Base-by-base conservation (phyloP, 2,329 filamentous ascomycete genomes). In the Fusarium paranaense region DNA sequence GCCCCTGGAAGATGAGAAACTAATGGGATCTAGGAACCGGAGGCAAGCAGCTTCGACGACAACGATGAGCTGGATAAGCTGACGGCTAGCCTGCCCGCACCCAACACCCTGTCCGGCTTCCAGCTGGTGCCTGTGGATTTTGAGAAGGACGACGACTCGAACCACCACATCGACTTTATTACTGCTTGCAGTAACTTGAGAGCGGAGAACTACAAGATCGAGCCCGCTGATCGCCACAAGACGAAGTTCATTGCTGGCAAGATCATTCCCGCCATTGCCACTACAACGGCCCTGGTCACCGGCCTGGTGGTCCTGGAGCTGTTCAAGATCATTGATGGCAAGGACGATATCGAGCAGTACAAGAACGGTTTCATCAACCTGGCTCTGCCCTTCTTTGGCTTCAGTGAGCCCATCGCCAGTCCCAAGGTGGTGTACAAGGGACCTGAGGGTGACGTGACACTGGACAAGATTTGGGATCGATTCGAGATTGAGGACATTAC, bases 221-320 rank as follows among this genome's bases (percentile, higher is more conserved):
- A 94, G 80, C 90, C 92, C 73, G 95, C 97, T 1, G 96, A 99
- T 81, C 90, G 95, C 71, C 97, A 98, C 89, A 97, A 97, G 91
- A 99, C 96, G 71, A 99, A 99, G 87, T 98, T 99, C 84, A 99
- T 99, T 81, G 97, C 97, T 35, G 97, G 97, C 82, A 99, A 99
- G 90, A 99, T 99, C 78, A 99, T 99, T 76, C 97, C 97, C 25
- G 97, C 97, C 54, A 99, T 99, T 83, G 97, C 97, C 52, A 99
- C 97, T 4, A 98, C 97, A 0, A 99, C 97, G 4, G 96, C 97
- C 4, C 87, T 99, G 67, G 96, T 98, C 14, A 99, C 97, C 4
- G 97, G 97, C 67, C 88, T 99, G 54, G 95, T 99, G 62, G 90
- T 97, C 18, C 86, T 99, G 54, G 97, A 99, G 86, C 86, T 98